phyloP scores from a whole-genome alignment of 2,329 filamentous ascomycete species.

The Colletotrichum endophyticum region DNA sequence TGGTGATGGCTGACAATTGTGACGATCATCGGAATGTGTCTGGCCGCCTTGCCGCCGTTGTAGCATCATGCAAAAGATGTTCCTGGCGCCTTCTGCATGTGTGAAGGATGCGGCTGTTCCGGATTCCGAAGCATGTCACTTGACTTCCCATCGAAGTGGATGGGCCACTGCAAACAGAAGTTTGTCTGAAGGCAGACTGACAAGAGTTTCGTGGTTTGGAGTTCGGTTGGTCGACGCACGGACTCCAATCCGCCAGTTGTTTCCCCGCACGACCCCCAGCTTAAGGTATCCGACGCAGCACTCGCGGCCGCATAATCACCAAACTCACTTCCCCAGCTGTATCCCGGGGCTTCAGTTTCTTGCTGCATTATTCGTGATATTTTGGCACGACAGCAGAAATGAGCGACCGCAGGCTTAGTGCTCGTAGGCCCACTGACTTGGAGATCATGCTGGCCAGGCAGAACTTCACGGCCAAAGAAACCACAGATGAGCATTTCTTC shows the following conservation, averaged over 20 bases:
- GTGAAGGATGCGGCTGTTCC: neutral
- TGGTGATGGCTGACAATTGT: neutral
- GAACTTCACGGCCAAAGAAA: conserved; percentile 35
- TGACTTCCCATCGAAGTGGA: neutral
- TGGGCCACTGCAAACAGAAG: neutral
- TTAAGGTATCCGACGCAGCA: neutral
- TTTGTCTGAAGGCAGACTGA: neutral
- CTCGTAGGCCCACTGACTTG: neutral
- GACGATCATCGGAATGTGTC: neutral
- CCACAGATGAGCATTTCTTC: conserved; percentile 43
- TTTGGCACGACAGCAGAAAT: neutral
- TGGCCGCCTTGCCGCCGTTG: neutral
- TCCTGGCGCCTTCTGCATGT: neutral
- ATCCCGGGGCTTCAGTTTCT: neutral
- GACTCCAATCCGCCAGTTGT: neutral
- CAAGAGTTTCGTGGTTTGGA: neutral
- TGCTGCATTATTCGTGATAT: neutral
- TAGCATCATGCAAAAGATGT: neutral
- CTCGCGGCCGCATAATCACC: neutral
- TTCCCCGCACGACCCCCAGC: neutral
- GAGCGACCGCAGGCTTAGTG: neutral
- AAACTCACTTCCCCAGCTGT: neutral
- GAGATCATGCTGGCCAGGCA: conserved; percentile 1
- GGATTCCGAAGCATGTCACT: neutral
- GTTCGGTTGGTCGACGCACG: neutral